A percentile compares a stretch with the other conserved stretches of the same genome.
These are phyloP conservation scores for Hericium rajendrae DNA, from an alignment of 768 basidiomycete genomes.

Conservation along the genomic window DNA sequence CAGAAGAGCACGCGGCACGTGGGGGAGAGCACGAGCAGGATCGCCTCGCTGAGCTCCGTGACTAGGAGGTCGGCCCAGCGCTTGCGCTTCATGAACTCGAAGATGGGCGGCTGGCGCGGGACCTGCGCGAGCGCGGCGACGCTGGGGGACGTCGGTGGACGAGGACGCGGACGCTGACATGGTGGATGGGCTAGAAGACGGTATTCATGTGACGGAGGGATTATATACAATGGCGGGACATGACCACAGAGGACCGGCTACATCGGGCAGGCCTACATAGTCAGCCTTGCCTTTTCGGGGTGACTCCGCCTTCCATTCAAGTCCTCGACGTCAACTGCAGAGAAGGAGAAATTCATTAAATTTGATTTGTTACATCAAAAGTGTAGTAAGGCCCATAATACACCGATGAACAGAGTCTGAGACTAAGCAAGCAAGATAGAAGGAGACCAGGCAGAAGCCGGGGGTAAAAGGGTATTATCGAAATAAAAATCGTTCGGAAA, in stretches of 20 bases:
- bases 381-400: background rate
- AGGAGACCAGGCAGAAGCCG: background rate
- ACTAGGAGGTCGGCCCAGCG: conserved; percentile 78
- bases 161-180: background rate
- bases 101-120: conserved; percentile 22
- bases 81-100: conserved; percentile 82
- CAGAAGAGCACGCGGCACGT: conserved; percentile 59
- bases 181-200: background rate
- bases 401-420: background rate
- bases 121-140: background rate
- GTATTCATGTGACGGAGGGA: background rate
- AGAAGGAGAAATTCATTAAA: background rate
- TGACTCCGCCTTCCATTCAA: background rate
- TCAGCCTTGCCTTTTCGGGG: background rate
- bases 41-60: conserved; percentile 65
- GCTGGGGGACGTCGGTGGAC: background rate
- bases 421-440: background rate
- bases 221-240: background rate
- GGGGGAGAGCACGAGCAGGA: conserved; percentile 60
- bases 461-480: background rate
- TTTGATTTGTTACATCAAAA: background rate
- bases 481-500: background rate
- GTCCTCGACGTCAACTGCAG: background rate
- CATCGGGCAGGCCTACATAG: background rate
- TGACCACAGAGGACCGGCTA: background rate